Base-by-base conservation (phyloP, 371 early-diverging fungal genomes). In the Actinomortierella wolfii region DNA sequence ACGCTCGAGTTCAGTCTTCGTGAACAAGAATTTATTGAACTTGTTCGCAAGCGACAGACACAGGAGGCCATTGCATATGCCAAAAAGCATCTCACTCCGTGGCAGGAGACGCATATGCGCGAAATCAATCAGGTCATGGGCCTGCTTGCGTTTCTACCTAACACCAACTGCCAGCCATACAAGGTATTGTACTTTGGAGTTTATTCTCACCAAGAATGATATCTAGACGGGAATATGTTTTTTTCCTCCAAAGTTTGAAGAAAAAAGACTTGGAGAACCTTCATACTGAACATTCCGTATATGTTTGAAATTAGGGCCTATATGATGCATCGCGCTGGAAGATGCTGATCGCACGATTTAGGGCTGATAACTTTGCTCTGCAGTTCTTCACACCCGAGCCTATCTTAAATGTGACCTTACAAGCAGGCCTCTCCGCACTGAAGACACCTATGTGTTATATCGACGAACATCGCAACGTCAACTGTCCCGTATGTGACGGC, bases 1-100 rank as follows among this genome's bases (percentile, higher is more conserved):
- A 87, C 92, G 6, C 79, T 98, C 42, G 98, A 98, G 68, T 98
- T 97, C 79, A 90, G 95, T 68, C 81, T 97, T 55, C 84, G 96
- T 8, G 67, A 94, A 41, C 97, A 97, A 79, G 98, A 98, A 68
- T 94, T 89, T 77, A 86, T 98, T 53, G 96, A 97, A 64, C 79
- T 96, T 25, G 87, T 84, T 2, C 81, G 94, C 26, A 82, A 61
- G 9, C 76, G 83, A 18, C 83, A 86, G 52, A 78, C 78, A 13
- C 51, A 77, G 29, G 93, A 90, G 1, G 97, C 97, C 0, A 92
- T 97, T 56, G 64, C 64, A 9, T 95, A 98, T 76, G 88, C 93
- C 6, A 84, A 89, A 53, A 94, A 94, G 73, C 83, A 94, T 61
- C 71, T 98, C 40, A 79, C 85, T 1, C 78, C 88, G 8, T 94